These are phyloP conservation scores for Diaporthe ampelina DNA, from an alignment of 2,329 filamentous ascomycete genomes.

Conservation along the genomic window DNA sequence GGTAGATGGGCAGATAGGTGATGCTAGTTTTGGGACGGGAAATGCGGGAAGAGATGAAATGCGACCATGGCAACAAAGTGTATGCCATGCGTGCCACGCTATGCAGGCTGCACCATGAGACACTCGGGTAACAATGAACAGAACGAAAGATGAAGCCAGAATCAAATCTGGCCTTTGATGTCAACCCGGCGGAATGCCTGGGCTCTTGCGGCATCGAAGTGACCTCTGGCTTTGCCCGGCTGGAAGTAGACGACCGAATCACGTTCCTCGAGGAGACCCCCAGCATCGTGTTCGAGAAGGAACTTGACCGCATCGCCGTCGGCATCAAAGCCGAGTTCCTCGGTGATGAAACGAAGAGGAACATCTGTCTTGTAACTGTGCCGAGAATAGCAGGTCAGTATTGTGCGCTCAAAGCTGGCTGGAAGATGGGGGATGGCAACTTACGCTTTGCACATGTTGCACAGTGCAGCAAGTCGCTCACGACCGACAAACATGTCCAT, in stretches of 20 bases:
- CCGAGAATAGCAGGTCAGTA: slow-evolving; percentile 59
- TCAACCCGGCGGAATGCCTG: slow-evolving; percentile 89
- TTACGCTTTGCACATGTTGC: slow-evolving; percentile 95
- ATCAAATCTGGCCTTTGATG: slow-evolving; percentile 96
- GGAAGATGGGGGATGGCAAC: slow-evolving; percentile 56
- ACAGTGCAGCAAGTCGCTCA: slow-evolving; percentile 90
- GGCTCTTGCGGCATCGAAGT: slow-evolving; percentile 81
- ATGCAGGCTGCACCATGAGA: neutral
- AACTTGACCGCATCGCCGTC: slow-evolving; percentile 93
- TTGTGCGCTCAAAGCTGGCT: neutral
- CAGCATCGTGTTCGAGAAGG: slow-evolving; percentile 83
- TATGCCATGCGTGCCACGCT: slow-evolving; percentile 15
- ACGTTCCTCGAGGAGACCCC: slow-evolving; percentile 82
- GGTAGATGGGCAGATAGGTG: slow-evolving; percentile 16
- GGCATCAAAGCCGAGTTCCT: slow-evolving; percentile 95
- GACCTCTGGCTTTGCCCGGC: slow-evolving; percentile 77
- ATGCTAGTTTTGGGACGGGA: slow-evolving; percentile 14
- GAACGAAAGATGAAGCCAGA: slow-evolving; percentile 34
- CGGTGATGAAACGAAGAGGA: slow-evolving; percentile 90
- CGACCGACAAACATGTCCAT: slow-evolving; percentile 99
- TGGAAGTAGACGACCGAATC: slow-evolving; percentile 80
- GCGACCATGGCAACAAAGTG: slow-evolving; percentile 13
- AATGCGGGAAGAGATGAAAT: slow-evolving; percentile 25
- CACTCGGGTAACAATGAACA: slow-evolving; percentile 31
- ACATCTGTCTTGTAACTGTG: slow-evolving; percentile 91